Conservation (phyloP, 2,329 filamentous ascomycete species). For the Canariomyces notabilis region DNA sequence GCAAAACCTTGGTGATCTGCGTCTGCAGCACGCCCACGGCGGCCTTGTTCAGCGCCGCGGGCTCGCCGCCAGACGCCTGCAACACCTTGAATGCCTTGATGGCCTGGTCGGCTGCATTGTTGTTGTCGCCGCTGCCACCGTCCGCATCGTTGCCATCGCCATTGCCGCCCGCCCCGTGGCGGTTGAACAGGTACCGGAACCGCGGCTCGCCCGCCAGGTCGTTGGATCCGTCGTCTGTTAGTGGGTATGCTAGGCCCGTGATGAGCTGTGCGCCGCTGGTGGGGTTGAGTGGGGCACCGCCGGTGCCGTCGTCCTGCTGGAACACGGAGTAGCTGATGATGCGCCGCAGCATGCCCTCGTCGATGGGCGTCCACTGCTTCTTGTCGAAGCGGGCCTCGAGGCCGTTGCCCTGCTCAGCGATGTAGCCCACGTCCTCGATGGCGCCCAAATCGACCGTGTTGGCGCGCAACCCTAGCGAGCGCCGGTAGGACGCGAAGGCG, state of each 20-base stretch:
- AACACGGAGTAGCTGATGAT: constrained; percentile 28
- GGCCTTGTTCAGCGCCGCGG: constrained; percentile 3
- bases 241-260: constrained; percentile 17
- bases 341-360: constrained; percentile 26
- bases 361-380: constrained; percentile 23
- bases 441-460: constrained; percentile 36
- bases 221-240: neutral
- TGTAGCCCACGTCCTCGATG: constrained; percentile 31
- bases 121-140: too few species aligned
- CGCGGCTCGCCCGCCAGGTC: constrained; percentile 6
- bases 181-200: constrained; percentile 13
- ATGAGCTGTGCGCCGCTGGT: constrained; percentile 24
- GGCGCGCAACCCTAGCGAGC: constrained; percentile 30
- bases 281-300: constrained; percentile 10
- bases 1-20: constrained; percentile 13
- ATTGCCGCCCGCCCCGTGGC: neutral
- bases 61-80: constrained; percentile 1
- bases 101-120: neutral
- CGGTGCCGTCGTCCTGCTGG: constrained; percentile 24
- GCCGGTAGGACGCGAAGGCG: constrained; percentile 34
- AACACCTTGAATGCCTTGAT: constrained; percentile 5
- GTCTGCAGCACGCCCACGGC: constrained; percentile 1
- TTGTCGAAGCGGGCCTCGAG: constrained; percentile 16
- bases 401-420: constrained; percentile 22
- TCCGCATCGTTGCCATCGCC: neutral